phyloP scores from a whole-genome alignment of 179 eudicot species.

The Silene coronaria region DNA sequence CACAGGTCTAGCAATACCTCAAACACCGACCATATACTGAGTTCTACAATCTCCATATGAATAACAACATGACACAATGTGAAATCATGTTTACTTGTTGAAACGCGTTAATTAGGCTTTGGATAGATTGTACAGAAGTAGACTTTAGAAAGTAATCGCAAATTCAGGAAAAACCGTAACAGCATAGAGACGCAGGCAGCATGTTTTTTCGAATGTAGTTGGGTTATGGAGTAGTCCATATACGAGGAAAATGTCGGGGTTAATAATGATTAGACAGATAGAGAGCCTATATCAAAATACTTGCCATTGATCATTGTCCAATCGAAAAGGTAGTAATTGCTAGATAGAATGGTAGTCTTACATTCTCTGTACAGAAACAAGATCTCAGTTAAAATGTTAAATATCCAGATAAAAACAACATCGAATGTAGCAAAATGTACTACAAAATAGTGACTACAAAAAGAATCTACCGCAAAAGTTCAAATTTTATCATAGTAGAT shows the following conservation, averaged over 20 bases:
- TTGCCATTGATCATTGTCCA: background rate
- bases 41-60: background rate
- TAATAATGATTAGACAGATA: background rate
- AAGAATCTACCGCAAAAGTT: background rate
- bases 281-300: background rate
- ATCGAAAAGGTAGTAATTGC: no score
- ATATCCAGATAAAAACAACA: background rate
- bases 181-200: background rate
- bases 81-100: background rate
- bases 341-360: no score
- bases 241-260: background rate
- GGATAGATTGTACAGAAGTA: background rate
- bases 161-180: no score
- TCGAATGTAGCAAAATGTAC: background rate
- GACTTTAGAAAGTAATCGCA: background rate
- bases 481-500: background rate
- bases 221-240: background rate
- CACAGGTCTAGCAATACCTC: background rate
- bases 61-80: background rate
- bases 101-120: background rate
- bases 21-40: background rate
- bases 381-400: background rate
- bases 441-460: background rate
- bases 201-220: background rate
- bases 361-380: no score